Evolutionary conservation across 805 yeast genomes (phyloP).

Genomic region (Saccharomycopsis sp.): DNA sequence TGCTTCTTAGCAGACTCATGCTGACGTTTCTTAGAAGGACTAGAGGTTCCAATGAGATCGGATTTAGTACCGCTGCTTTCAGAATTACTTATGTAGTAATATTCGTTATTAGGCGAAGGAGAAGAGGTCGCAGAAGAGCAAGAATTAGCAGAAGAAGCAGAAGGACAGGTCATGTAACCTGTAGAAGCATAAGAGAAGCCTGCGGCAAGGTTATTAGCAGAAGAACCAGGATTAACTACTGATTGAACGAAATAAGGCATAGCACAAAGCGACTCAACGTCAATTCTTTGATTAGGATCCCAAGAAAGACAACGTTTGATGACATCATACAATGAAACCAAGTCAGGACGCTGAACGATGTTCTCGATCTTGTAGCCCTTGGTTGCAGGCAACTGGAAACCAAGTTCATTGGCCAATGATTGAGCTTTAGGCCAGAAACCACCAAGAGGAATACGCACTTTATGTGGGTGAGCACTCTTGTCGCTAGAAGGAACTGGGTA

Average conservation of each 20-base stretch:
- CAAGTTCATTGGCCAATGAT: conserved; percentile 44
- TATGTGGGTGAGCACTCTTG: conserved; percentile 15
- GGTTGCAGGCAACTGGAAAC: conserved; percentile 50
- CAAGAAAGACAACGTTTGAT: conserved; percentile 57
- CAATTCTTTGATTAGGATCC: conserved; percentile 68
- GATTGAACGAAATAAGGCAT: conserved; percentile 52
- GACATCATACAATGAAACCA: conserved; percentile 33
- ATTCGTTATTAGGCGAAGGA: not conserved
- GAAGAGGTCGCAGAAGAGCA: not conserved
- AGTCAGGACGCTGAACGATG: conserved; percentile 40
- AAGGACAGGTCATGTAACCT: not conserved
- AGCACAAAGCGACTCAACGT: conserved; percentile 40
- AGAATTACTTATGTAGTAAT: not conserved
- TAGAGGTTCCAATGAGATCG: conserved; percentile 9
- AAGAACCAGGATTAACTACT: conserved; percentile 22
- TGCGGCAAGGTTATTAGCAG: not conserved
- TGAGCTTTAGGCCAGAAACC: conserved; percentile 70
- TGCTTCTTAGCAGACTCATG: conserved; percentile 4
- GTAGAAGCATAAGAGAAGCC: not conserved
- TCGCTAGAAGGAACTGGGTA: conserved; percentile 23
- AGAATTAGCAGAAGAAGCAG: conserved; percentile 1
- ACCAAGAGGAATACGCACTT: conserved; percentile 44
- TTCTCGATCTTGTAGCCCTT: conserved; percentile 43
- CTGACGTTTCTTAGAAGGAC: not conserved
- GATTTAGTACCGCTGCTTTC: not conserved